A percentile compares a stretch with the other conserved stretches of the same genome.
Conservation (phyloP, 192 early-diverging fungal species). For the Coemansia sp. region DNA sequence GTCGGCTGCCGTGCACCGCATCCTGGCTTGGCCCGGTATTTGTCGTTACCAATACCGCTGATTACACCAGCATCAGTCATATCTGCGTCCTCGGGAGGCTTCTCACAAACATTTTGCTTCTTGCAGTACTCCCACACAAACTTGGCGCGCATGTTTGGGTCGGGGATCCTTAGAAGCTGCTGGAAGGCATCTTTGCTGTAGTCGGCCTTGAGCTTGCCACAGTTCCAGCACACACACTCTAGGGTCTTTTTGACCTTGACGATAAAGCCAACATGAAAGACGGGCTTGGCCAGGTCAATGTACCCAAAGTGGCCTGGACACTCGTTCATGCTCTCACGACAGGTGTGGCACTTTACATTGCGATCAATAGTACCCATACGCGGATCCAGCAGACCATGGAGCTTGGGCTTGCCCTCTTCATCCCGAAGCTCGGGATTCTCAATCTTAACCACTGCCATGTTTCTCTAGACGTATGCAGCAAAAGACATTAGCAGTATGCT, state of each 20-base stretch:
- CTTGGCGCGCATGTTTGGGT: constrained; percentile 71
- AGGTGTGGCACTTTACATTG: constrained; percentile 96
- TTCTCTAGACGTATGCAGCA: constrained; percentile 65
- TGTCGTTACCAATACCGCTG: background rate
- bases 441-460: constrained; percentile 94
- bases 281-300: constrained; percentile 93
- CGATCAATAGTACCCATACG: constrained; percentile 97
- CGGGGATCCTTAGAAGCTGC: constrained; percentile 60
- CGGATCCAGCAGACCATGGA: constrained; percentile 85
- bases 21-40: constrained; percentile 57
- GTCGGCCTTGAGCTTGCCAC: constrained; percentile 90
- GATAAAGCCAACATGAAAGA: constrained; percentile 93
- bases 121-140: constrained; percentile 89
- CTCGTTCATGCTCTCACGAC: constrained; percentile 89
- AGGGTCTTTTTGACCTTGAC: constrained; percentile 94
- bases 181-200: constrained; percentile 67
- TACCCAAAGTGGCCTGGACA: constrained; percentile 99
- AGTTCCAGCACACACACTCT: constrained; percentile 93
- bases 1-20: constrained; percentile 83
- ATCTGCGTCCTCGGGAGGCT: constrained; percentile 59
- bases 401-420: constrained; percentile 80
- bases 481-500: background rate
- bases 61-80: constrained; percentile 3
- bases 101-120: constrained; percentile 77
- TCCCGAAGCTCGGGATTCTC: constrained; percentile 85